Evolutionary conservation across 495 filamentous ascomycete genomes (phyloP), one percentile per base, ranked within the genome.

Genomic region (Aspergillus bridgeri): DNA sequence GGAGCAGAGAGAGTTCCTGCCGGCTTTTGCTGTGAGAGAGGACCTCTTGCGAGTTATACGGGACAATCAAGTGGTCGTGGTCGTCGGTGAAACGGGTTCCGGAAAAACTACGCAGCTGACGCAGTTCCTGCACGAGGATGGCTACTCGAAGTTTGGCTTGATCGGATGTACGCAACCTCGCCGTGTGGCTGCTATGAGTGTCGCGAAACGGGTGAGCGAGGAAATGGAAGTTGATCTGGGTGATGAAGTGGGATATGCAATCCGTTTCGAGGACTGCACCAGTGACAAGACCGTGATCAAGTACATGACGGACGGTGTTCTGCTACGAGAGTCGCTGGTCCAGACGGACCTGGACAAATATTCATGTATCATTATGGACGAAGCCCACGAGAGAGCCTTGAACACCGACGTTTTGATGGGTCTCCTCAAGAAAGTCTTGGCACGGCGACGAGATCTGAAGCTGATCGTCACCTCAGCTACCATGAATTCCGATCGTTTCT

Each of bases 281-380:
- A 93, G 89, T 71, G 89, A 89, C 60, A 86, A 97, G 54, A 99
- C 95, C 1, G 78, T 86, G 58, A 98, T 99, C 71, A 99, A 99
- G 73, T 99, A 99, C 67, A 97, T 99, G 95, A 99, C 95, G 2
- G 95, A 99, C 65, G 95, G 95, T 72, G 92, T 99, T 6, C 78
- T 99, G 22, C 81, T 99, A 17, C 86, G 95, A 66, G 95, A 99
- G 65, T 96, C 90, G 15, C 82, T 99, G 8, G 89, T 89, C 50
- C 92, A 97, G 65, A 81, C 84, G 17, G 96, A 99, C 66, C 82
- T 99, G 21, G 95, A 98, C 70, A 89, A 89, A 65, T 99, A 99
- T 71, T 96, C 93, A 13, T 96, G 91, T 68, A 92, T 99, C 51
- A 99, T 99, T 69, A 97, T 99, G 94, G 95, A 99, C 71, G 95